phyloP scores from a whole-genome alignment of 345 rosid species.

The Acer negundo region DNA sequence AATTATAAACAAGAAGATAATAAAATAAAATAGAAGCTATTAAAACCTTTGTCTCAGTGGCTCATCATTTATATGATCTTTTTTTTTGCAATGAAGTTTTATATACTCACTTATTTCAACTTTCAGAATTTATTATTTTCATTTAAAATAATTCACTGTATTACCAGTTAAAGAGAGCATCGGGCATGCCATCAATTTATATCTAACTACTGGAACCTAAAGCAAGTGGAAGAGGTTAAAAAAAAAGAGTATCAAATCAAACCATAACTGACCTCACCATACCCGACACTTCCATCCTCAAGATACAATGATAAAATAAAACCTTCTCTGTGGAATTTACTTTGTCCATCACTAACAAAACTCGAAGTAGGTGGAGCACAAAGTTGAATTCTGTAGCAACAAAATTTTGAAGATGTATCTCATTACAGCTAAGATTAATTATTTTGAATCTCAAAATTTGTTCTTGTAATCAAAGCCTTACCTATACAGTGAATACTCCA shows the following conservation, averaged over 20 bases:
- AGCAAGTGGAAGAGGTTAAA: background rate
- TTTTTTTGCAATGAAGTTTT: background rate
- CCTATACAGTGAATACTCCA: slow-evolving; percentile 76
- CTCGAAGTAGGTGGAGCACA: slow-evolving; percentile 70
- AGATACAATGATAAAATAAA: slow-evolving; percentile 74
- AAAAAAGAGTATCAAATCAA: slow-evolving; percentile 5
- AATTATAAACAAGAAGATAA: background rate
- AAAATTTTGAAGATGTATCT: slow-evolving; percentile 22
- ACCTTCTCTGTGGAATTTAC: slow-evolving; percentile 65
- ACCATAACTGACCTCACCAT: slow-evolving; percentile 75
- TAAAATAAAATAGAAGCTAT: background rate
- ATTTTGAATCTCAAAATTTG: background rate
- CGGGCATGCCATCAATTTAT: background rate
- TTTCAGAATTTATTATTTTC: background rate
- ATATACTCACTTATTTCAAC: background rate
- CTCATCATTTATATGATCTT: background rate
- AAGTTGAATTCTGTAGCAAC: slow-evolving; percentile 60
- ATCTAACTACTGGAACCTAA: background rate
- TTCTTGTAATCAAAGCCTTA: slow-evolving; percentile 26
- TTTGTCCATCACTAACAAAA: slow-evolving; percentile 26
- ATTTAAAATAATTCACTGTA: background rate
- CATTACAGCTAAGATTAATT: background rate
- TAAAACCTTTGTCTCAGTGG: background rate
- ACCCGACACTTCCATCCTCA: slow-evolving; percentile 81
- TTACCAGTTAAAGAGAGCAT: slow-evolving; percentile 1